Base-by-base conservation (phyloP, 2,329 filamentous ascomycete species). In the Periglandula ipomoeae region DNA sequence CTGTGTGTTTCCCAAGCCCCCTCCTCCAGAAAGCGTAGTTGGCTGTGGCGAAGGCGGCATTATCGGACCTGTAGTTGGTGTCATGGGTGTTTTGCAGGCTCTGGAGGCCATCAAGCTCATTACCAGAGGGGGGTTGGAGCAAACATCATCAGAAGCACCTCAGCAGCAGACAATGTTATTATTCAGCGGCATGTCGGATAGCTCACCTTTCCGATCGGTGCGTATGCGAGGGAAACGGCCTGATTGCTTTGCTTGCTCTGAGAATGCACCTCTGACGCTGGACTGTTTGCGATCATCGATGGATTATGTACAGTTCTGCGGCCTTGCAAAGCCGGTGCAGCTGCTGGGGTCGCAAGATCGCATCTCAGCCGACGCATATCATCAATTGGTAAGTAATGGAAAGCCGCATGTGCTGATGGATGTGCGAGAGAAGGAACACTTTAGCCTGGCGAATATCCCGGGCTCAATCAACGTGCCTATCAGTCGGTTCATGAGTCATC, bases 21-120 rank as follows among this genome's bases (percentile, higher is more conserved):
- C 93, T 0, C 89, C 91, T 0, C 79, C 87, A 0, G 86, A 87
- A 38, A 89, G 81, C 49, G 84, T 96, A 1, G 75, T 88, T 1
- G 89, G 84, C 51, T 98, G 93, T 60, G 89, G 90, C 37, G 93
- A 98, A 63, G 91, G 90, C 9, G 93, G 93, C 0, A 89, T 98
- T 8, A 60, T 98, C 1, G 93, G 93, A 0, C 90, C 93, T 0
- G 89, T 96, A 0, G 93, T 98, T 0, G 93, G 93, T 0, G 76
- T 82, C 0, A 96, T 98, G 88, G 93, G 93, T 7, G 83, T 95
- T 0, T 69, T 97, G 49, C 93, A 97, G 69, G 91, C 93, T 0
- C 71, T 95, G 1, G 89, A 97, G 67, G 82, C 88, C 0, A 82
- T 97, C 59, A 93, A 94, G 62, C 65, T 96, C n/a, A 74, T 96